Base-by-base conservation (phyloP, 768 basidiomycete species). In the Glaciozyma martinii region DNA sequence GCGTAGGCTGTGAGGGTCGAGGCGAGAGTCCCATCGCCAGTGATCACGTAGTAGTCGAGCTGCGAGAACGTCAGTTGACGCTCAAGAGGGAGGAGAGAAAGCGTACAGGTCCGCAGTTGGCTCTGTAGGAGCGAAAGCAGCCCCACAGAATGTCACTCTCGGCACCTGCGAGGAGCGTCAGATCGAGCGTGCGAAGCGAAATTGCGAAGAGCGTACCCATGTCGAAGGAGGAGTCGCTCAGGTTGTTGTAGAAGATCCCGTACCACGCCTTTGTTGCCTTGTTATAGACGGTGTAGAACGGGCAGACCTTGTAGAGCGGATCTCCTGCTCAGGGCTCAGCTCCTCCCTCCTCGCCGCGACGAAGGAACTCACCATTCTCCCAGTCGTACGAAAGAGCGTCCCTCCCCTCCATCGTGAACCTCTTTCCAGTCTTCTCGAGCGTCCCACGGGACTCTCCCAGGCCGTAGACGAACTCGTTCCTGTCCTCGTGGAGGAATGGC, bases 41-140 rank as follows among this genome's bases (percentile, higher is more conserved):
- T 32, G 16, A 59, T 16, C 21, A 59, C 27, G n/a, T 59, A 59
- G 57, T 59, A 59, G 44, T 59, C 57, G 44, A 59, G 57, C 55
- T 56, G 19, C 9, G 40, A 40, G 9, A 56, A 9, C 3, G 18
- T 37, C 40, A 10, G 10, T 23, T 5, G 47, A n/a, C 23, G 55
- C 32, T 40, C 10, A 40, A 9, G 3, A 15, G 21, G 7, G 32
- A 37, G 33, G 23, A 21, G 55, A n/a, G 33, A 42, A 56, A 29
- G 33, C 30, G 29, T 18, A 56, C 55, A 9, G 57, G 57, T 32
- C 57, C 57, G 8, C 25, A 47, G 43, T 21, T 32, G 30, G 57
- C 57, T 5, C 46, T 6, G 44, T 59, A 59, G 10, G 57, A 29
- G 3, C 46, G 3, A 23, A 59, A 59, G 23, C 44, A 59, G 5